Evolutionary conservation across 139 green algal species (phyloP).

Genomic region (Picochlorum sp.): DNA sequence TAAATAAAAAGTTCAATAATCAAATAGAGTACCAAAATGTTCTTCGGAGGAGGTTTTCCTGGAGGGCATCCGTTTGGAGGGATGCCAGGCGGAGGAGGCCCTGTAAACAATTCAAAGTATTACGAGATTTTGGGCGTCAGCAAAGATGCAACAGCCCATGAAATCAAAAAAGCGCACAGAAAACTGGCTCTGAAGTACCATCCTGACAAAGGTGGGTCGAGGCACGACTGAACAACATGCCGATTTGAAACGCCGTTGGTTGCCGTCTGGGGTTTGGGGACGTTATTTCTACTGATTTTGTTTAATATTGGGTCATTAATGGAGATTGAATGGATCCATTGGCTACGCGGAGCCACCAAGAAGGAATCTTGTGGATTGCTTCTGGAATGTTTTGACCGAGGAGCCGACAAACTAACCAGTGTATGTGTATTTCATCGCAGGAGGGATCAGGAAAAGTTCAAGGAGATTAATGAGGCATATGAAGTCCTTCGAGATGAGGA

Average conservation of each 20-base stretch:
- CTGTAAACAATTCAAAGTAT: conserved; percentile 53
- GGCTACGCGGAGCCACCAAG: no score
- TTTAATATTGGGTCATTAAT: no score
- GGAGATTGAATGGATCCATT: no score
- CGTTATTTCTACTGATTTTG: no score
- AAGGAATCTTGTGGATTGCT: background rate
- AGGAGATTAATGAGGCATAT: conserved; percentile 97
- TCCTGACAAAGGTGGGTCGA: conserved; percentile 65
- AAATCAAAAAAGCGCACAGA: conserved; percentile 81
- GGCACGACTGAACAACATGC: background rate
- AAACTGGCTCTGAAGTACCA: conserved; percentile 81
- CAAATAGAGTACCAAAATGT: conserved; percentile 19
- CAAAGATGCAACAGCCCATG: conserved; percentile 54
- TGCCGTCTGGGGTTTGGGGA: no score
- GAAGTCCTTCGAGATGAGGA: conserved; percentile 91
- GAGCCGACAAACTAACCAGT: no score
- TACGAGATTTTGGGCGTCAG: conserved; percentile 89
- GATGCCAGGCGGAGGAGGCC: conserved; percentile 21
- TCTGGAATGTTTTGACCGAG: conserved; percentile 1
- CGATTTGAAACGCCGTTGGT: background rate
- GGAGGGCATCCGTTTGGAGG: conserved; percentile 21
- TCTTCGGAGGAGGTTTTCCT: conserved; percentile 35
- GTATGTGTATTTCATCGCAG: conserved; percentile 25
- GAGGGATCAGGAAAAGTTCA: conserved; percentile 93
- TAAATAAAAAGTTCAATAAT: conserved; percentile 1